Evolutionary conservation across 2,329 filamentous ascomycete species (phyloP), one percentile per base, ranked within the genome.

Genomic region (Phoma sp.): DNA sequence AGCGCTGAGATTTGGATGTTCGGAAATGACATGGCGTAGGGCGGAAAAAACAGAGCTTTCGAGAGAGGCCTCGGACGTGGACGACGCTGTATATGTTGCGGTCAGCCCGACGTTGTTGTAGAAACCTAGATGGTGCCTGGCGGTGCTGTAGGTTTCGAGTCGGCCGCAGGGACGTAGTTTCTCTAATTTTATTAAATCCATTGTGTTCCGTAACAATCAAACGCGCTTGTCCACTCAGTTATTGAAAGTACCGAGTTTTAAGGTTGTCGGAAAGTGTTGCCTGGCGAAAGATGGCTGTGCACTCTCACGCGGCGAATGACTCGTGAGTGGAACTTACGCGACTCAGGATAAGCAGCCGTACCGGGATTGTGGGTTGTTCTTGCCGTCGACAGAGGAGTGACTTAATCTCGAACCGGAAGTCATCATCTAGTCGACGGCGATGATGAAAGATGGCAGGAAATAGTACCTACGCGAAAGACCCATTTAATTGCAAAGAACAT

Each of bases 71-170:
- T 5, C 17, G 1, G 9, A 9, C 3, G 36, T 9, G 2, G 43
- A 13, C 2, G 57, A 27, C 17, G 29, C 21, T 1, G 48, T 51
- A 44, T 68, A 66, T 6, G 65, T 72, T 27, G 74, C 78, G 17
- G 76, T 69, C 31, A 80, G 63, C 9, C 71, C 75, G 29, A 78
- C 75, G 57, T 79, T 81, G 45, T 72, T 70, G 63, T 80, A 81
- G 47, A 78, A 78, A 0, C 68, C 68, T 4, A 79, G 57, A 37
- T 77, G 65, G 47, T 81, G 77, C 21, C 77, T 74, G 6, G 73
- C 57, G 0, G 77, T 78, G 7, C 78, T 80, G 62, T 75, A 78
- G 40, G 77, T 74, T 64, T 82, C 80, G 36, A 80, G 62, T 21
- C 69, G 71, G 38, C 79, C 65, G 33, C 64, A 67, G 21, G 59